phyloP scores from a whole-genome alignment of 2,329 filamentous ascomycete species.

The Cryphonectria radicalis region DNA sequence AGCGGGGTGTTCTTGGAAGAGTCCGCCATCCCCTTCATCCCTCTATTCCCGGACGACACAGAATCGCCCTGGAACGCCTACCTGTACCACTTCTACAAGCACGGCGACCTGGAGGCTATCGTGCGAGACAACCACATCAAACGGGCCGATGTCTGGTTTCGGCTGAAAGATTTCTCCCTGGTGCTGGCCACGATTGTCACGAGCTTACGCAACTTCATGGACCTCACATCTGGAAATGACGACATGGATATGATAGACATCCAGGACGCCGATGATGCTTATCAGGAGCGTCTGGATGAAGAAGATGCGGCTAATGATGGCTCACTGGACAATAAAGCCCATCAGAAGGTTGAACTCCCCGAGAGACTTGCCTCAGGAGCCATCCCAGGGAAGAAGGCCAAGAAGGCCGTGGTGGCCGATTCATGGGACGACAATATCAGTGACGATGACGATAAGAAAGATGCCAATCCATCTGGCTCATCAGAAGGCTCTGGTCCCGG shows the following conservation, averaged over 20 bases:
- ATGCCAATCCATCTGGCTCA: conserved; percentile 34
- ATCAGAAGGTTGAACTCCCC: background rate
- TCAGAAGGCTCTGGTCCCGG: conserved; percentile 38
- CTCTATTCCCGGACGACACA: conserved; percentile 61
- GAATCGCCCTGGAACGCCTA: conserved; percentile 65
- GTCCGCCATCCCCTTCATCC: conserved; percentile 71
- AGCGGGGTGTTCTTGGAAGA: conserved; percentile 76
- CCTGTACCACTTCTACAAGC: conserved; percentile 77
- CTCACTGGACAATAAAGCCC: background rate
- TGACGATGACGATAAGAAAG: conserved; percentile 36
- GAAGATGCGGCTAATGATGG: conserved; percentile 37
- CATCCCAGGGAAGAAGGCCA: conserved; percentile 31
- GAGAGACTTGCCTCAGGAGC: conserved; percentile 1
- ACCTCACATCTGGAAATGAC: conserved; percentile 49
- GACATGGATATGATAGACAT: conserved; percentile 51
- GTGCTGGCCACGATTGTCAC: conserved; percentile 74
- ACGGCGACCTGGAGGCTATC: conserved; percentile 66
- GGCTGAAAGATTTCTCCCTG: conserved; percentile 63
- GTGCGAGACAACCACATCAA: conserved; percentile 69
- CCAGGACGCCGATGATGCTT: conserved; percentile 41
- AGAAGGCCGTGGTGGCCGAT: conserved; percentile 43
- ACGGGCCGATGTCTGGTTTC: conserved; percentile 71
- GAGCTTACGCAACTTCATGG: conserved; percentile 61
- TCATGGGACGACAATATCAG: conserved; percentile 51
- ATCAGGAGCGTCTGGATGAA: conserved; percentile 46